These are phyloP conservation scores for Xylaria sp. DNA, from an alignment of 2,329 filamentous ascomycete genomes.

Conservation along the genomic window DNA sequence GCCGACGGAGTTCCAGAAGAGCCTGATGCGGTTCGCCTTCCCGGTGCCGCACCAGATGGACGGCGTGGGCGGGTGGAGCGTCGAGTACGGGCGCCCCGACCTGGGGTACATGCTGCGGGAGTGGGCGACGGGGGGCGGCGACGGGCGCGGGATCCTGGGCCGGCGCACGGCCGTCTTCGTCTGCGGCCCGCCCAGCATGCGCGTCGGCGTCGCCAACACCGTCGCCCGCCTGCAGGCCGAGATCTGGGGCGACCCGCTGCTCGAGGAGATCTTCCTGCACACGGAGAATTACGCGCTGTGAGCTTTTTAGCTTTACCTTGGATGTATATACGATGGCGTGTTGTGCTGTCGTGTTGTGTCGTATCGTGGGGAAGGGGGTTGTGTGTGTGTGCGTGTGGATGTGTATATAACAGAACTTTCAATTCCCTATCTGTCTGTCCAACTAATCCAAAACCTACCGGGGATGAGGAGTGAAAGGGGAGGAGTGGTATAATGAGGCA, in stretches of 20 bases:
- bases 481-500: background rate
- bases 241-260: constrained; percentile 76
- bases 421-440: background rate
- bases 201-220: constrained; percentile 83
- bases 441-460: background rate
- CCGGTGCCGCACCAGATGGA: constrained; percentile 68
- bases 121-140: constrained; percentile 71
- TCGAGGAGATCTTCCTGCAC: constrained; percentile 92
- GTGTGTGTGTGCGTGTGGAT: background rate
- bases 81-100: constrained; percentile 89
- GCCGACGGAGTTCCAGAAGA: constrained; percentile 86
- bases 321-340: constrained; percentile 13
- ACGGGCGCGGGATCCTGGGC: constrained; percentile 72
- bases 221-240: constrained; percentile 80
- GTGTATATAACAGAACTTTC: background rate
- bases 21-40: constrained; percentile 87
- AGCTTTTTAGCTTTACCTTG: constrained; percentile 19
- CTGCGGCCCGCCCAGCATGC: constrained; percentile 85
- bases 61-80: constrained; percentile 84
- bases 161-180: constrained; percentile 87
- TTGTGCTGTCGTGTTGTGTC: too few relatives aligned
- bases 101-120: constrained; percentile 84
- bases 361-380: too few relatives aligned
- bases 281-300: constrained; percentile 92
- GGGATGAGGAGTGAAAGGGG: background rate